Evolutionary conservation across 2,329 filamentous ascomycete genomes (phyloP), one percentile per base, ranked within the genome.

Genomic region (Verticillium tricorpus): DNA sequence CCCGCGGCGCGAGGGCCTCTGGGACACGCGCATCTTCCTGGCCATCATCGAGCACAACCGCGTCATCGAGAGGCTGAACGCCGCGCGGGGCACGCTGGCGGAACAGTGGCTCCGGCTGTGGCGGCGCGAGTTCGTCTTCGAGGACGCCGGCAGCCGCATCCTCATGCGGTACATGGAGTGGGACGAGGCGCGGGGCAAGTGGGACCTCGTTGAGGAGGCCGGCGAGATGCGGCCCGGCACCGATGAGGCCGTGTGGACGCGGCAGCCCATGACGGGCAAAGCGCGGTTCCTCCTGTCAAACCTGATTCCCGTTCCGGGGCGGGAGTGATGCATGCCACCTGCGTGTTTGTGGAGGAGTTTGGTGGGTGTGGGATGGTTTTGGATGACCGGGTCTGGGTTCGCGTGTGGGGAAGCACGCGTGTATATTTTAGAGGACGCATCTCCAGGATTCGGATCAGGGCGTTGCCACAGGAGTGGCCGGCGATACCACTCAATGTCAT

Each of bases 1-100:
- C 32, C 78, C 78, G 3, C 73, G 78, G 2, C 72, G 76, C 34
- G 80, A 81, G 62, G 78, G 77, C 1, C 71, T 81, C 9, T 75
- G 78, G 25, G 78, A 80, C 62, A 79, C 73, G 56, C 70, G 74
- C 15, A 70, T 77, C 1, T 76, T 78, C 55, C 65, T 72, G 1
- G 77, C 76, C 5, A 75, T 80, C 57, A 74, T 73, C 1, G 62
- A 76, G 1, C 73, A 73, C 58, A 78, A 78, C 64, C 67, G 70
- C 1, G 72, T 73, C 45, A 66, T 75, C 0, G 78, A 80, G 66
- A 32, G 58, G 1, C 67, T 70, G 31, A 73, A 73, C 58, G 66
- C 66, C 3, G 61, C 58, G 12, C 74, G 76, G 17, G 77, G 72
- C 59, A 64, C 66, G 11, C 69, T 73, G 15, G 59, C 71, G 11